These are phyloP conservation scores for Stephania japonica DNA, from an alignment of 164 flowering plant species.

Conservation along the genomic window DNA sequence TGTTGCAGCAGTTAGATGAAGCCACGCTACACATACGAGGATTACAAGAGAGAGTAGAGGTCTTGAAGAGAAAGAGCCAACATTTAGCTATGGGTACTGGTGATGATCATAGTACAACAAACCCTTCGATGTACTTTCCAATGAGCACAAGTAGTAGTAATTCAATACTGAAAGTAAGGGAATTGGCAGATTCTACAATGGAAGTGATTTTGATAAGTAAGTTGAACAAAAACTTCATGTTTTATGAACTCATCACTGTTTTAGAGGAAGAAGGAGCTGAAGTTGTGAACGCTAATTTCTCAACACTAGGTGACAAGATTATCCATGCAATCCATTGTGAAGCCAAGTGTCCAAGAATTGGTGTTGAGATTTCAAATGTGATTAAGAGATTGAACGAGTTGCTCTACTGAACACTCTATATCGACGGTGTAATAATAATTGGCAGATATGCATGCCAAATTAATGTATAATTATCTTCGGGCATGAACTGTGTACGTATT, in stretches of 20 bases:
- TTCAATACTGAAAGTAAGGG: slow-evolving; percentile 42
- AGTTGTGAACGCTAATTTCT: slow-evolving; percentile 34
- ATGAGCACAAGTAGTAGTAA: background rate
- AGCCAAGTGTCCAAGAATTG: slow-evolving; percentile 44
- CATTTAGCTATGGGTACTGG: slow-evolving; percentile 14
- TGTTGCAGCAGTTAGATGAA: slow-evolving; percentile 31
- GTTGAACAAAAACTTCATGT: slow-evolving; percentile 32
- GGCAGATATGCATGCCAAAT: too few relatives aligned
- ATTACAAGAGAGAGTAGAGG: slow-evolving; percentile 29
- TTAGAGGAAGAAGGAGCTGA: slow-evolving; percentile 49
- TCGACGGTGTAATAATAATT: too few relatives aligned
- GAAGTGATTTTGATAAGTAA: slow-evolving; percentile 41
- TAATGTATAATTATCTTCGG: too few relatives aligned
- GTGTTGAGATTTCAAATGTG: slow-evolving; percentile 44
- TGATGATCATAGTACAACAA: background rate
- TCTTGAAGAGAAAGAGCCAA: slow-evolving; percentile 25
- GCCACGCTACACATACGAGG: slow-evolving; percentile 32
- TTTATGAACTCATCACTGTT: slow-evolving; percentile 34
- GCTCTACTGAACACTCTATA: slow-evolving; percentile 4
- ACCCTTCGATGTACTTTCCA: background rate
- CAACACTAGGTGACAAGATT: slow-evolving; percentile 28
- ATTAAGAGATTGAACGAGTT: slow-evolving; percentile 35
- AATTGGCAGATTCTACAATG: slow-evolving; percentile 17
- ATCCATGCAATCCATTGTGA: slow-evolving; percentile 26
- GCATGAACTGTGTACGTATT: too few relatives aligned